A percentile compares a stretch with the other conserved stretches of the same genome.
Conservation (phyloP, 2,329 filamentous ascomycete species). For the Tolypocladium sp. region DNA sequence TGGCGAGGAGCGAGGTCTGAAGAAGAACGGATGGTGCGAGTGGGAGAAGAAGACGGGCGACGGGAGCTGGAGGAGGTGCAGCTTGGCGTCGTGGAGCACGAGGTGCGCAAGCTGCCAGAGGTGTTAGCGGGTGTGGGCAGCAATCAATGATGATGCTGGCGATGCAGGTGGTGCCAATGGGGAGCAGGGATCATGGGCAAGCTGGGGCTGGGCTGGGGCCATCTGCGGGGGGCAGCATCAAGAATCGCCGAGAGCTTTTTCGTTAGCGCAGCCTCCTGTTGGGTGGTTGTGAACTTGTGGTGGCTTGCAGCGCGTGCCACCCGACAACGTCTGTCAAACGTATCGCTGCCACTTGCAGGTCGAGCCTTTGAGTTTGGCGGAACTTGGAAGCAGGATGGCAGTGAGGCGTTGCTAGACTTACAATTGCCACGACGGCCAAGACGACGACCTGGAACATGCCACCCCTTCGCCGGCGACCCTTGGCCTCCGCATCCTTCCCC, state of each 20-base stretch:
- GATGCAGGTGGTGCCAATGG: slow-evolving; percentile 4
- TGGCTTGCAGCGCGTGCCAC: neutral
- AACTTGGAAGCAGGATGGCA: neutral
- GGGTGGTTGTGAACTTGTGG: neutral
- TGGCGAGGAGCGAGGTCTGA: slow-evolving; percentile 20
- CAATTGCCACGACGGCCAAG: neutral
- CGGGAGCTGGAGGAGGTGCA: slow-evolving; percentile 20
- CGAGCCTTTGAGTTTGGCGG: neutral
- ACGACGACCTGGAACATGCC: slow-evolving; percentile 1
- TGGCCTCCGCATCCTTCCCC: neutral
- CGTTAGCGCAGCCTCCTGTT: neutral
- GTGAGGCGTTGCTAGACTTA: neutral
- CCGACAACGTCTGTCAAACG: neutral
- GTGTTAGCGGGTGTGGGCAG: slow-evolving; percentile 6
- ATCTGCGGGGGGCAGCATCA: neutral
- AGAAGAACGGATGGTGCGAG: slow-evolving; percentile 14
- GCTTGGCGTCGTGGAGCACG: slow-evolving; percentile 39
- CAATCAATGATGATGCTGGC: neutral
- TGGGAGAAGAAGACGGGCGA: slow-evolving; percentile 9
- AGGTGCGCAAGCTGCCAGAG: slow-evolving; percentile 39
- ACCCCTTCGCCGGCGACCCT: neutral
- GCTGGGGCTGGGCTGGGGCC: neutral
- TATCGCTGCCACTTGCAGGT: neutral
- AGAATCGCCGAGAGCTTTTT: slow-evolving; percentile 1
- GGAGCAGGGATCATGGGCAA: slow-evolving; percentile 1